Base-by-base conservation (phyloP, 768 basidiomycete species). In the Mycena rebaudengoi region DNA sequence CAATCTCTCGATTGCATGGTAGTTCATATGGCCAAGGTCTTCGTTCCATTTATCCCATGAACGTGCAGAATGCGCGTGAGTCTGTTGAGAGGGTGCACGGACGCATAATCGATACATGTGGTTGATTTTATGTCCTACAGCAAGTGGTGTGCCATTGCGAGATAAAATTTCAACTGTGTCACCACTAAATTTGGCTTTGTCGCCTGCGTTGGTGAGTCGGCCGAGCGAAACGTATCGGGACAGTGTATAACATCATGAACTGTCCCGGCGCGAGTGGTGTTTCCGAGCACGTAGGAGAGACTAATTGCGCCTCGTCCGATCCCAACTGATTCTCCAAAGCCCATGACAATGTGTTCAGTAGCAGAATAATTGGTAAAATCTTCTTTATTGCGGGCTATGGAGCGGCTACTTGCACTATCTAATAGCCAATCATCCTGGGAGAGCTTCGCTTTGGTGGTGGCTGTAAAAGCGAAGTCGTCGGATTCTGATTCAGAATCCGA, bases 161-260 rank as follows among this genome's bases (percentile, higher is more conserved):
- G 60, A 61, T 62, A 21, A 45, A 54, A 60, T 40, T 23, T 52
- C 25, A 29, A 64, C 63, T n/a, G 52, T 48, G 45, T 68, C 48
- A 44, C 39, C n/a, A 30, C 51, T 49, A 37, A 59, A 58, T 53
- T 49, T 45, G 16, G 39, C 58, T 18, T 12, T 26, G 60, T 35
- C 41, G 16, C 63, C 49, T 13, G 64, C 54, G 18, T 64, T 52
- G 14, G 66, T 66, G 28, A 70, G 59, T 52, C 62, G 10, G n/a
- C 70, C 69, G 28, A 76, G 16, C 49, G 70, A 56, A 32, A 70
- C n/a, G n/a, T n/a, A n/a, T n/a, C n/a, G n/a, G n/a, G n/a, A n/a
- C n/a, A 46, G 25, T 46, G 45, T 4, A 46, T 28, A 6, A 11
- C 45, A 18, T 46, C 45, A 28, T 18, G 23, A 10, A 46, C 6